Base-by-base conservation (phyloP, 1,284 basidiomycete species). In the Mycosarcoma mackinlayi region DNA sequence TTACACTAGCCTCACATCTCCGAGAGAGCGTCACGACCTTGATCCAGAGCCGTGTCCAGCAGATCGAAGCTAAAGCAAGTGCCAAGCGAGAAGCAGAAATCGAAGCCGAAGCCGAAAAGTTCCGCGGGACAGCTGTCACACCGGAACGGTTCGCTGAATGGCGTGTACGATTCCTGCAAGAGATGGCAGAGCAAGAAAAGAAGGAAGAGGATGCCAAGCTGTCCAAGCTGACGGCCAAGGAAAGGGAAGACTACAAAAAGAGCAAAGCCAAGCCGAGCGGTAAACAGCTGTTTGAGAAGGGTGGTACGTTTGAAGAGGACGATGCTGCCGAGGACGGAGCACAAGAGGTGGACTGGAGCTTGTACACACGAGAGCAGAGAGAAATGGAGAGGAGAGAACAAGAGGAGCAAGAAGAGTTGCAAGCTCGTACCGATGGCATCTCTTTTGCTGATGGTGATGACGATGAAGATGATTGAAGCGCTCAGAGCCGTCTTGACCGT, bases 51-150 rank as follows among this genome's bases (percentile, higher is more conserved):
- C 85, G 86, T 28, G 88, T 89, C 59, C 86, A 83, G 50, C 86
- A 86, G 63, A 85, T 86, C 57, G 86, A 87, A 67, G 88, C 73
- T 14, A 53, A 25, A 18, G 77, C 73, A 7, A 72, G 93, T 82
- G 89, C 87, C 76, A 89, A 91, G 77, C 87, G 89, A 41, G 85
- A 88, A 52, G 88, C 87, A 39, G 85, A 94, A 62, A 72, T 80
- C 49, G 92, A 94, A 92, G 93, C 89, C 41, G 93, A 95, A 82
- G 92, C 92, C 79, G 90, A 89, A 35, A 89, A 91, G 68, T 94
- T 91, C 58, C 88, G 90, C 56, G 95, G 95, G 35, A 97, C 94
- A 13, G 89, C 91, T 21, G 91, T 98, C 28, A 97, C 94, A 0
- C 79, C 86, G 10, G 90, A 90, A 61, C 88, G 89, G 1, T 98